Evolutionary conservation across 768 basidiomycete genomes (phyloP).

Genomic region (Phanerochaete carnosa): DNA sequence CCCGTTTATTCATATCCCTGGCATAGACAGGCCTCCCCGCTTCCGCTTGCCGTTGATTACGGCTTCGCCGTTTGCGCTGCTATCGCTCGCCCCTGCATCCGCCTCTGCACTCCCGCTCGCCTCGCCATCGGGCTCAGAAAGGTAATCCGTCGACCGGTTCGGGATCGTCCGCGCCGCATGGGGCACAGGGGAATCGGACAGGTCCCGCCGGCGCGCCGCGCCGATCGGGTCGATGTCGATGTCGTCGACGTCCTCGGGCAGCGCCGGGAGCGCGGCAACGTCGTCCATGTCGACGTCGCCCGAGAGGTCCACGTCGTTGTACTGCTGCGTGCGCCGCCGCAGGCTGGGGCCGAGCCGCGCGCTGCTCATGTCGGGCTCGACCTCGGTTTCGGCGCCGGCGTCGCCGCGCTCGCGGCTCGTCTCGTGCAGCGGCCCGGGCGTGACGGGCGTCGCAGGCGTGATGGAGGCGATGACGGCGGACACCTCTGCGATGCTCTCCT

Average conservation of each 20-base stretch:
- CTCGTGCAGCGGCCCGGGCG: background rate
- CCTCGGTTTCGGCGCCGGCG: conserved; percentile 30
- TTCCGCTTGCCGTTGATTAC: conserved; percentile 26
- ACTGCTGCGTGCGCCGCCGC: conserved; percentile 10
- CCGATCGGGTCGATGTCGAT: conserved; percentile 12
- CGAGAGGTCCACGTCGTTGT: conserved; percentile 8
- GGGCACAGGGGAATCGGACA: conserved; percentile 18
- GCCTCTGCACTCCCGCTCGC: conserved; percentile 19
- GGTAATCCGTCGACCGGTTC: conserved; percentile 9
- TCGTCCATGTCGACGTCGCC: conserved; percentile 26
- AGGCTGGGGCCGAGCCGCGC: conserved; percentile 14
- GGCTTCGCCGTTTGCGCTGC: conserved; percentile 15
- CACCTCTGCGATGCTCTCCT: conserved; percentile 17
- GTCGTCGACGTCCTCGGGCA: conserved; percentile 22
- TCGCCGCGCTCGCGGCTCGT: conserved; percentile 19
- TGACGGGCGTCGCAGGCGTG: conserved; percentile 12
- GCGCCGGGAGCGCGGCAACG: conserved; percentile 16
- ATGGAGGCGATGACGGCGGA: conserved; percentile 7
- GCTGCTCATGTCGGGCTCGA: conserved; percentile 24
- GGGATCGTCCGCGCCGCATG: conserved; percentile 9
- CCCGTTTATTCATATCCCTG: background rate
- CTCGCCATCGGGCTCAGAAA: conserved; percentile 18
- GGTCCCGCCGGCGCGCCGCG: conserved; percentile 14
- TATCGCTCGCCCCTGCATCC: conserved; percentile 15
- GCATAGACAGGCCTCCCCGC: conserved; percentile 19